These are phyloP conservation scores for Malania oleifera DNA, from an alignment of 164 flowering plant genomes.

Conservation along the genomic window DNA sequence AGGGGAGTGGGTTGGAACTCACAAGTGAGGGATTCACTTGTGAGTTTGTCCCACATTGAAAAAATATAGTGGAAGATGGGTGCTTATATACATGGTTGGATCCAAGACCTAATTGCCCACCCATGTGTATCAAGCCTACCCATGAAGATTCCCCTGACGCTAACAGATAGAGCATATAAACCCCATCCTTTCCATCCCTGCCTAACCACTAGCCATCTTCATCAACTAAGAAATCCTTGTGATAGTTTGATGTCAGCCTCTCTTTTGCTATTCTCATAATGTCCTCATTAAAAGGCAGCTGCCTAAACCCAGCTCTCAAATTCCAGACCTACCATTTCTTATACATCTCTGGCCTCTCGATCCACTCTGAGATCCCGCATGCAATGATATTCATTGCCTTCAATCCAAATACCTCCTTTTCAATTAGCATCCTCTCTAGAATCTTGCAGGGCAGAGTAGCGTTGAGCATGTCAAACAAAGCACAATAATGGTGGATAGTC, in stretches of 20 bases:
- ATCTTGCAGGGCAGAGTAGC: background rate
- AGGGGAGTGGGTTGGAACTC: too few relatives aligned
- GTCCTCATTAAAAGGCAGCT: too few relatives aligned
- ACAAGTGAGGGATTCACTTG: too few relatives aligned
- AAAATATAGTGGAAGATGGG: too few relatives aligned
- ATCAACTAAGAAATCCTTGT: background rate
- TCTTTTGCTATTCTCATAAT: background rate
- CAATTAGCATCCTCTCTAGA: background rate
- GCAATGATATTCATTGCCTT: background rate
- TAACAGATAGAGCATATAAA: background rate
- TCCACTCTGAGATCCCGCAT: background rate
- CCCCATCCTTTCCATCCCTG: background rate
- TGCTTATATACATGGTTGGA: too few relatives aligned
- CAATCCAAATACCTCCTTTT: background rate
- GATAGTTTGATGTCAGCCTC: background rate
- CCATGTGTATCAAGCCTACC: too few relatives aligned
- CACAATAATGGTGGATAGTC: background rate
- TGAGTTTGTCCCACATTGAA: too few relatives aligned
- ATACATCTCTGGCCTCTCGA: background rate
- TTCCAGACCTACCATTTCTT: background rate
- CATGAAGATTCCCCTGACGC: too few relatives aligned
- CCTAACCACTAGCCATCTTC: background rate
- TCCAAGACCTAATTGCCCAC: too few relatives aligned
- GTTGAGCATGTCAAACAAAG: background rate
- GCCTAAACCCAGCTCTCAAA: slow-evolving; percentile 1